Evolutionary conservation across 208 protist genomes (phyloP), one percentile per base, ranked within the genome.

Genomic region (Wallacemonas collosoma): DNA sequence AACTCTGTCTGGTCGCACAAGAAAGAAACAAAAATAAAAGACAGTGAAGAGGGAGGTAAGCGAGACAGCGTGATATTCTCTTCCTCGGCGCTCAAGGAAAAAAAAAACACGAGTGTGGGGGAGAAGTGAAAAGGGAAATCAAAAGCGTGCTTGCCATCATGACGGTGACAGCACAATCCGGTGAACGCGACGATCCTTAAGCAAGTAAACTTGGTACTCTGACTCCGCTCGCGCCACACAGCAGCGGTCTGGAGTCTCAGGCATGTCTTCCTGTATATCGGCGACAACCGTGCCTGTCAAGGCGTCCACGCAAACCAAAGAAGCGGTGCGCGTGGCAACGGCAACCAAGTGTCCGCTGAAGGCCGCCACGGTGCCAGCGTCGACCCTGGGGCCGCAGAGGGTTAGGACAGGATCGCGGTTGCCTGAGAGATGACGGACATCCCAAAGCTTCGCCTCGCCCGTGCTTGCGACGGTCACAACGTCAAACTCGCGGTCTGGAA

Each of bases 361-460:
- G 40, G 56, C 51, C 48, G 74, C 64, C 39, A 77, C 61, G 5
- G 69, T 53, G 61, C 66, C 79, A 53, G 67, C 38, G 61, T 75
- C 60, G 15, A 48, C 66, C 43, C 58, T 65, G 41, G 75, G 64
- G 12, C 41, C 53, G 48, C 75, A 68, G 1, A 85, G 61, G 17
- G 73, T 66, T 9, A 50, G 41, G 41, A 92, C 81, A 0, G 87
- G 81, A 14, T 87, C 72, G 17, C 64, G 76, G 41, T 41, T 51
- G 17, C 14, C 47, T 7, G 44, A 38, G 62, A 93, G 76, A 63
- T 79, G 80, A 44, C 88, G 78, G 5, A 83, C 55, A 80, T 93
- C 88, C 88, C 88, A 93, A 43, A 93, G 69, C 56, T 85, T 88
- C 36, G 78, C 68, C 54, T 84, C 81, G 55, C 85, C 85, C 43